Percentiles rank a stretch among this genome's conserved stretches.
Conservation (phyloP, 345 rosid species). For the Triadica sebifera region DNA sequence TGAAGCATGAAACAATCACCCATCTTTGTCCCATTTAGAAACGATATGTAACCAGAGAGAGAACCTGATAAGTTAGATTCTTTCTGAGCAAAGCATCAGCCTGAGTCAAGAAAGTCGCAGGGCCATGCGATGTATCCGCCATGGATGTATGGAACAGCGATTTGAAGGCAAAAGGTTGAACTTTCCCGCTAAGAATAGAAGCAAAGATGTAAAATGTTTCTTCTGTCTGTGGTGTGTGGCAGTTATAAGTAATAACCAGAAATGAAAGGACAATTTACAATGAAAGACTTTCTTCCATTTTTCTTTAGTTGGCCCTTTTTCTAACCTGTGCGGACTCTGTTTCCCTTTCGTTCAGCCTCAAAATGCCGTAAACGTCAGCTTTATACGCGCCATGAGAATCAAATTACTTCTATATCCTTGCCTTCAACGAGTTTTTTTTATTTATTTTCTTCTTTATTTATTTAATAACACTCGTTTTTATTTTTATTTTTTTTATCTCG, state of each 20-base stretch:
- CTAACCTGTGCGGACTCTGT: no score
- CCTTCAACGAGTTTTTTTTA: neutral
- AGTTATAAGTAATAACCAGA: neutral
- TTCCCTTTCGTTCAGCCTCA: no score
- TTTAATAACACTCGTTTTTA: no score
- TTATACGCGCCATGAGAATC: no score
- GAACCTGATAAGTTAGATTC: constrained; percentile 85
- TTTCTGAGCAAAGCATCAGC: constrained; percentile 83
- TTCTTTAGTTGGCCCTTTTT: neutral
- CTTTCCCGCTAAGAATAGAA: constrained; percentile 9
- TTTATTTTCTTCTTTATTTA: neutral
- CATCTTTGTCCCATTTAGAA: neutral
- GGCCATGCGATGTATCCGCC: constrained; percentile 19
- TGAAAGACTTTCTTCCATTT: neutral
- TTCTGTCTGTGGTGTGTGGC: neutral
- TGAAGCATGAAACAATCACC: neutral
- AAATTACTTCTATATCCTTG: neutral
- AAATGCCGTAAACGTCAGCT: no score
- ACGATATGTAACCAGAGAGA: neutral
- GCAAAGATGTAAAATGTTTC: neutral
- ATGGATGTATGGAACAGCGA: neutral
- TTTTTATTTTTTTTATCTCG: no score
- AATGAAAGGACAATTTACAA: neutral
- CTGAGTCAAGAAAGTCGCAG: constrained; percentile 50
- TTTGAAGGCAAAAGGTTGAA: neutral